phyloP scores from a whole-genome alignment of 176 grass and related monocot genomes.

The Alopecurus myosuroides region DNA sequence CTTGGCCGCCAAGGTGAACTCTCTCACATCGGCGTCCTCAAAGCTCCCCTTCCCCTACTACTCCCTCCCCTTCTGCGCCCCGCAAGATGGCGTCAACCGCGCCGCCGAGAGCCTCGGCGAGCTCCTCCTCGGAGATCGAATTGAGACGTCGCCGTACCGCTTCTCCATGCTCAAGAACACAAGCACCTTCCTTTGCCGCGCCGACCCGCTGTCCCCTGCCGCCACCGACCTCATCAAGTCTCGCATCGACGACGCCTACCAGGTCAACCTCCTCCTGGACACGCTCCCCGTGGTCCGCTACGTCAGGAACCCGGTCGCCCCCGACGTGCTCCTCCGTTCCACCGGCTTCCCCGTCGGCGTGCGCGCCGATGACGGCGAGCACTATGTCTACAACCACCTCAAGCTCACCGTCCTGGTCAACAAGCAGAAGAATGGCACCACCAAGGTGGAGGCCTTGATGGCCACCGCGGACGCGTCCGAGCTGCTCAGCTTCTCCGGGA shows the following conservation, averaged over 20 bases:
- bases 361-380: constrained; percentile 30
- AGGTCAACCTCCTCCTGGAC: constrained; percentile 67
- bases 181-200: constrained; percentile 47
- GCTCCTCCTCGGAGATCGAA: constrained; percentile 70
- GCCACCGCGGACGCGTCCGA: constrained; percentile 30
- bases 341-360: constrained; percentile 56
- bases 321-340: constrained; percentile 24
- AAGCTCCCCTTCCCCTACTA: constrained; percentile 69
- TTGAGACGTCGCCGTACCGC: constrained; percentile 61
- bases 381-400: constrained; percentile 73
- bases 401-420: constrained; percentile 57
- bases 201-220: constrained; percentile 3
- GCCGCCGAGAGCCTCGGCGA: constrained; percentile 66
- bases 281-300: constrained; percentile 58
- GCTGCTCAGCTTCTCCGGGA: constrained; percentile 14
- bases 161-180: constrained; percentile 53
- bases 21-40: constrained; percentile 49
- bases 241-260: constrained; percentile 60
- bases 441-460: constrained; percentile 39
- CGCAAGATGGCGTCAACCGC: constrained; percentile 30
- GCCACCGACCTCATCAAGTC: constrained; percentile 38
- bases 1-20: constrained; percentile 54
- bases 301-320: not conserved
- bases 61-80: constrained; percentile 56
- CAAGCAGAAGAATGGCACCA: constrained; percentile 34